Conservation (phyloP, 192 early-diverging fungal genomes). For the Backusella circina region DNA sequence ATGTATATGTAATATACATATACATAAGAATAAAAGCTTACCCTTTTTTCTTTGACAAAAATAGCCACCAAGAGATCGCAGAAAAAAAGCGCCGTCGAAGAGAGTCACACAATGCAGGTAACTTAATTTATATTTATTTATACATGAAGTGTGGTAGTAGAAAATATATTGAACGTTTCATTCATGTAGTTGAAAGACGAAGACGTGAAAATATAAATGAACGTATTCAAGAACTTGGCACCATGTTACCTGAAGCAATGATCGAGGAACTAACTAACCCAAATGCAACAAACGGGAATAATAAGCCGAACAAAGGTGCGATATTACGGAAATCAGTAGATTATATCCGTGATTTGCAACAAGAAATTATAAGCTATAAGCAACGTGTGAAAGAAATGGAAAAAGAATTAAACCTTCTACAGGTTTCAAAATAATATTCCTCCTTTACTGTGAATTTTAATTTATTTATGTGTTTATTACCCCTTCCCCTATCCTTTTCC, state of each 20-base stretch:
- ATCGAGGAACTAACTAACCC: slow-evolving; percentile 39
- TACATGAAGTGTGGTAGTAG: background rate
- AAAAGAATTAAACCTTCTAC: background rate
- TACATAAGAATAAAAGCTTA: background rate
- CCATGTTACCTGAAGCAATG: slow-evolving; percentile 76
- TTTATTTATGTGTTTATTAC: background rate
- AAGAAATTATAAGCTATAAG: slow-evolving; percentile 12
- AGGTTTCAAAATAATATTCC: background rate
- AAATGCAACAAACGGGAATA: slow-evolving; percentile 33
- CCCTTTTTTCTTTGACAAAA: slow-evolving; percentile 7
- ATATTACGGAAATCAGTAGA: slow-evolving; percentile 94
- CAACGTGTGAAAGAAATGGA: slow-evolving; percentile 30
- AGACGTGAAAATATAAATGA: slow-evolving; percentile 98
- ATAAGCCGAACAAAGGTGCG: slow-evolving; percentile 93
- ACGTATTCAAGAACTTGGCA: slow-evolving; percentile 87
- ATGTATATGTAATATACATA: background rate
- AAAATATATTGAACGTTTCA: background rate
- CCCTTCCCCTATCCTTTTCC: background rate
- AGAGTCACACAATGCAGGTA: slow-evolving; percentile 92
- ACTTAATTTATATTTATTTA: background rate
- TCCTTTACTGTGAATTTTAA: background rate
- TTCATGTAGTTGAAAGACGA: slow-evolving; percentile 81
- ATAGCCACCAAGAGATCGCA: slow-evolving; percentile 18
- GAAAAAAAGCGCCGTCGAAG: slow-evolving; percentile 87
- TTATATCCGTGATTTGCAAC: slow-evolving; percentile 56